phyloP scores from a whole-genome alignment of 176 grass and related monocot genomes.

The Musa schizocarpa region DNA sequence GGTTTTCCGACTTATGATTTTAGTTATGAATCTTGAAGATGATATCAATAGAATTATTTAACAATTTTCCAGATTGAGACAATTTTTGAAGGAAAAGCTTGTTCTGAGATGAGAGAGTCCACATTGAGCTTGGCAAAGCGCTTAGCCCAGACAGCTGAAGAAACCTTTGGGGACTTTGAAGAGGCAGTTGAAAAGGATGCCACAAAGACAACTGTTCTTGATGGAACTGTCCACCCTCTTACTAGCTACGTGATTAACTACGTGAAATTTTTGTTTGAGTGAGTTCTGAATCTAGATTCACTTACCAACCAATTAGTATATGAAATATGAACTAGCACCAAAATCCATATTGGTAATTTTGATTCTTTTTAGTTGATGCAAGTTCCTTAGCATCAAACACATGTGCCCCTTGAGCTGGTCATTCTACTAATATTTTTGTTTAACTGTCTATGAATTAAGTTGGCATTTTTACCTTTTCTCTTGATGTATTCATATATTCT shows the following conservation, averaged over 20 bases:
- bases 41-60: background rate
- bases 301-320: background rate
- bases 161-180: conserved; percentile 88
- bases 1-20: background rate
- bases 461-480: background rate
- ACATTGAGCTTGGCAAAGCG: conserved; percentile 60
- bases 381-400: no score
- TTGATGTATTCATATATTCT: background rate
- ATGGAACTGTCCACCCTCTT: conserved; percentile 97
- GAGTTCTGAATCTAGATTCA: conserved; percentile 27
- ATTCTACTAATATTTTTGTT: no score
- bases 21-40: background rate
- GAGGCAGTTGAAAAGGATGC: conserved; percentile 94
- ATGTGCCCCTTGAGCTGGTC: no score
- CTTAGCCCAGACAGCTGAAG: conserved; percentile 80
- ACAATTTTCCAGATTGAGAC: conserved; percentile 47
- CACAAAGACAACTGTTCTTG: conserved; percentile 71
- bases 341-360: conserved; percentile 1
- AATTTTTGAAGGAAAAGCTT: conserved; percentile 75
- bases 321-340: background rate
- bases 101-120: conserved; percentile 57
- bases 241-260: conserved; percentile 95
- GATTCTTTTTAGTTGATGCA: background rate
- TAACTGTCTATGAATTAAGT: no score
- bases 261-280: conserved; percentile 95